Evolutionary conservation across 1,284 basidiomycete genomes (phyloP), one percentile per base, ranked within the genome.

Genomic region (Tilletia setariae): DNA sequence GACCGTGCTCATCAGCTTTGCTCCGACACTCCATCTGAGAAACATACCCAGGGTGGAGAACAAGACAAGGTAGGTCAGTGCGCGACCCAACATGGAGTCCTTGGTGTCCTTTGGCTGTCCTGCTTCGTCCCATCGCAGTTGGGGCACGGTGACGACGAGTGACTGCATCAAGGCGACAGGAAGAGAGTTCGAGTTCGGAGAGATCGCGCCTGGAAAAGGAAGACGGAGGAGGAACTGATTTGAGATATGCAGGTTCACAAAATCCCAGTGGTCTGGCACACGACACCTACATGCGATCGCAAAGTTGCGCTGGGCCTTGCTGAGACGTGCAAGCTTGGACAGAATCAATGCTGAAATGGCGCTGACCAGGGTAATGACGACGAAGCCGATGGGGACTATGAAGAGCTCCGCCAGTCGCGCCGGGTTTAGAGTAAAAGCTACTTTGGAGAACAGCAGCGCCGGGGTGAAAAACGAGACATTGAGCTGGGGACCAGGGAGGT

Each of bases 161-260:
- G 89, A 91, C 84, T 95, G 91, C 88, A 93, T 90, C 43, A 97
- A 86, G 0, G 94, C 94, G 53, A 96, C 93, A 0, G 94, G 94
- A 1, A 97, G 86, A 4, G 92, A 94, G 81, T 97, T 97, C 4
- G 91, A 93, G 82, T 94, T 94, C 40, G 79, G 79, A 23, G 76
- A 77, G 44, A 82, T 82, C 43, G 80, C 76, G 67, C 75, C 69
- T 70, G 62, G 23, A 61, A 53, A 25, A 1, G 16, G n/a, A 30
- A 32, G 9, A 21, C 44, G 13, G 13, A n/a, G n/a, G n/a, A n/a
- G n/a, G n/a, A n/a, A n/a, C n/a, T n/a, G n/a, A n/a, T n/a, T n/a
- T n/a, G n/a, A n/a, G n/a, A n/a, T n/a, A n/a, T n/a, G n/a, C n/a
- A n/a, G n/a, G n/a, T n/a, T n/a, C n/a, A n/a, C n/a, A n/a, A n/a